These are phyloP conservation scores for Quercus cerris DNA, from an alignment of 306 rosid genomes.

Conservation along the genomic window DNA sequence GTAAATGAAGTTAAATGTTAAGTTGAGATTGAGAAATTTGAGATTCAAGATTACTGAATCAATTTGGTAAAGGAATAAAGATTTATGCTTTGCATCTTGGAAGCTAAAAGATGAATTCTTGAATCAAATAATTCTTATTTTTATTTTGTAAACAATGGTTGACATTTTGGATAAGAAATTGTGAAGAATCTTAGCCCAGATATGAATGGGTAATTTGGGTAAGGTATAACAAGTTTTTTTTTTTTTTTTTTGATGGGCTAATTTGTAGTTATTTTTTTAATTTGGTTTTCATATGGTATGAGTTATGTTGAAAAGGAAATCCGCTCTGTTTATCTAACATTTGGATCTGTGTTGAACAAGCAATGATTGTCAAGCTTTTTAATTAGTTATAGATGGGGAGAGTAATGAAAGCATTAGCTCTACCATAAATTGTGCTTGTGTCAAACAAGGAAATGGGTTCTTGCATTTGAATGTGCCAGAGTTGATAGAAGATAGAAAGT, in stretches of 20 bases:
- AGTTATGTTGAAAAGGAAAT: not conserved
- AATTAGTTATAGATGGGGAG: not conserved
- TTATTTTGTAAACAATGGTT: not conserved
- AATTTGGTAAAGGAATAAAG: not conserved
- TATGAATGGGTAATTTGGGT: not conserved
- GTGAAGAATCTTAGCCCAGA: not conserved
- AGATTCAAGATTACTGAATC: not conserved
- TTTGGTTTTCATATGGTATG: not conserved
- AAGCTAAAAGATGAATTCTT: not conserved
- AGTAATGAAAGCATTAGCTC: not conserved
- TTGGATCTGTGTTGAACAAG: not conserved
- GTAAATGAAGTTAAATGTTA: not conserved
- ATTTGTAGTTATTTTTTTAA: not conserved
- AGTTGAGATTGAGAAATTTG: not conserved
- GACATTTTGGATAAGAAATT: not conserved
- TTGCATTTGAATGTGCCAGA: not conserved
- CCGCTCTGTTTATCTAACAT: not conserved
- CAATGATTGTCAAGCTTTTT: not conserved
- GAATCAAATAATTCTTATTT: not conserved
- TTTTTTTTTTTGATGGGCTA: not conserved
- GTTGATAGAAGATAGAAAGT: not conserved
- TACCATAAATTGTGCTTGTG: not conserved
- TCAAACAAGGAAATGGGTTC: not conserved
- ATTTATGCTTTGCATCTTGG: not conserved
- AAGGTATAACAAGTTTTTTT: not conserved